Conservation (phyloP, 768 basidiomycete genomes). For the Mycena albidolilacea region DNA sequence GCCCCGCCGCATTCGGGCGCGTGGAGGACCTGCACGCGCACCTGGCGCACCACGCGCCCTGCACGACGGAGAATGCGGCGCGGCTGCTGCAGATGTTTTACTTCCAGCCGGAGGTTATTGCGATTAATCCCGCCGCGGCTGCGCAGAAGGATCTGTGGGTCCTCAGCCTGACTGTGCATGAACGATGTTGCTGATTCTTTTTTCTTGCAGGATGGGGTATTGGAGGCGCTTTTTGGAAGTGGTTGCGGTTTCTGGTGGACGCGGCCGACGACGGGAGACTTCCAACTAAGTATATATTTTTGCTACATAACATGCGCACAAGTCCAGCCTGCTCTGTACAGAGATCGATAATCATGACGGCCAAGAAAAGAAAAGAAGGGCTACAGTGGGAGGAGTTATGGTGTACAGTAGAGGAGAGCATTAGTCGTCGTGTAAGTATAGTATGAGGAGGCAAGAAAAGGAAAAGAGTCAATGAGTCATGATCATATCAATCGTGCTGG, state of each 20-base stretch:
- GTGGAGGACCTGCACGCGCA: not conserved
- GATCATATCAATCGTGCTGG: constrained; percentile 7
- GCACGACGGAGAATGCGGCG: not conserved
- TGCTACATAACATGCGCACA: constrained; percentile 23
- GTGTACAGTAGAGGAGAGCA: constrained; percentile 1
- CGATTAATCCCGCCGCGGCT: not conserved
- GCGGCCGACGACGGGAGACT: too few species aligned
- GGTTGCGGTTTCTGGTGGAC: not conserved
- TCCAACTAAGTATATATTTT: constrained; percentile 7
- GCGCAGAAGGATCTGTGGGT: not conserved
- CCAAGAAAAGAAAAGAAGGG: constrained; percentile 12
- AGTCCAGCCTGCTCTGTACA: constrained; percentile 26
- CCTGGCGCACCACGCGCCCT: not conserved
- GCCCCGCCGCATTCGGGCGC: not conserved
- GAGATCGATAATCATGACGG: not conserved
- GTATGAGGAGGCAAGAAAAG: constrained; percentile 8
- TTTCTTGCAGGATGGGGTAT: constrained; percentile 3
- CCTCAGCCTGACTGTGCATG: not conserved
- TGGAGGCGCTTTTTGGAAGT: constrained; percentile 1
- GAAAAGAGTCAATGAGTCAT: not conserved
- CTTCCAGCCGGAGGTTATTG: not conserved
- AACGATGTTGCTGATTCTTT: not conserved
- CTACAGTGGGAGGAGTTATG: constrained; percentile 30
- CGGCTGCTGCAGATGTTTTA: not conserved
- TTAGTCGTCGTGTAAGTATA: constrained; percentile 20